Conservation (phyloP, 768 basidiomycete species). For the Calvatia gigantea region DNA sequence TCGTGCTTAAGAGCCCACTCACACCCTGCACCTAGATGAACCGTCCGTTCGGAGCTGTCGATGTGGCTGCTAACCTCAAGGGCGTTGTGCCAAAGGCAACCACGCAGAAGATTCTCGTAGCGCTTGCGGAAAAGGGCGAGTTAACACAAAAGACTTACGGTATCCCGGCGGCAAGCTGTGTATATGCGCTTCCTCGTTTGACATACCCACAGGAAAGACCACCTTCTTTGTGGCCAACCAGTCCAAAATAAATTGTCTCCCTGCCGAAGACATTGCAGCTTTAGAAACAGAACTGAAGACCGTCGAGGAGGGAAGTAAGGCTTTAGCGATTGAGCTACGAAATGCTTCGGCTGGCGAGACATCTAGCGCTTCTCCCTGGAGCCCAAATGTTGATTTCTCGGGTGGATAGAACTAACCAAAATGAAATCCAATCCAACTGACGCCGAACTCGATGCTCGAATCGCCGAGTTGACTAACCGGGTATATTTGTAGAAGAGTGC, state of each 20-base stretch:
- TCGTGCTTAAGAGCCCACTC: slow-evolving; percentile 1
- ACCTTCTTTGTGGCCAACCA: slow-evolving; percentile 88
- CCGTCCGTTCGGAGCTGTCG: slow-evolving; percentile 90
- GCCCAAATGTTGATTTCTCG: slow-evolving; percentile 17
- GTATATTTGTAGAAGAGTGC: slow-evolving; percentile 34
- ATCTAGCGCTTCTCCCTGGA: background rate
- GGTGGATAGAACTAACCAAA: slow-evolving; percentile 55
- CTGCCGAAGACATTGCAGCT: slow-evolving; percentile 53
- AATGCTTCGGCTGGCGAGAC: slow-evolving; percentile 39
- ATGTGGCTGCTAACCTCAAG: slow-evolving; percentile 88
- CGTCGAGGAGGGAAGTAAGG: slow-evolving; percentile 59
- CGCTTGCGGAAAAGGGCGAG: slow-evolving; percentile 82
- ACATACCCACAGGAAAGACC: slow-evolving; percentile 59
- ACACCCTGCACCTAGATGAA: slow-evolving; percentile 61
- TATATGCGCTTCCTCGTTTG: slow-evolving; percentile 14
- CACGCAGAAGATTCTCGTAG: slow-evolving; percentile 78
- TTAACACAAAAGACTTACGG: slow-evolving; percentile 85
- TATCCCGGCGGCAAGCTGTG: slow-evolving; percentile 20
- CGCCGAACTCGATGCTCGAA: slow-evolving; percentile 52
- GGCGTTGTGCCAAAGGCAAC: slow-evolving; percentile 82
- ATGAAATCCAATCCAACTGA: slow-evolving; percentile 69
- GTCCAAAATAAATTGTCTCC: slow-evolving; percentile 61
- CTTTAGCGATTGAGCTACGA: slow-evolving; percentile 48
- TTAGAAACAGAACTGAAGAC: slow-evolving; percentile 58
- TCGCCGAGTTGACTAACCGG: slow-evolving; percentile 44